Evolutionary conservation across 768 basidiomycete species (phyloP).

Genomic region (Trichaptum fuscoviolaceum): DNA sequence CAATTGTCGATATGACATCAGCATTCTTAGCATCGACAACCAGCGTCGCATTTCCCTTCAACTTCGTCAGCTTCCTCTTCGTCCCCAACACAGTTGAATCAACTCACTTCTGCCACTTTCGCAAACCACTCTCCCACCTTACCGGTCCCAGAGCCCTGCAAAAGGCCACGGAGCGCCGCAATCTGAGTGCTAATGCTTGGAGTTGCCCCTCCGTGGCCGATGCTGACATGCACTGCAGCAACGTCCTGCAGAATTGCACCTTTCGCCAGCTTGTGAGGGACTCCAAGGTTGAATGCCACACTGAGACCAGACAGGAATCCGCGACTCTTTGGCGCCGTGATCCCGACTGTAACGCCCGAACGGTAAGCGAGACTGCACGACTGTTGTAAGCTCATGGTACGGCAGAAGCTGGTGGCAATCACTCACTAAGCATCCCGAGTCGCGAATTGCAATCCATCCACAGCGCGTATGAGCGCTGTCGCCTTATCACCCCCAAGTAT

Average conservation of each 20-base stretch:
- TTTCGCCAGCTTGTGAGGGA: constrained; percentile 24
- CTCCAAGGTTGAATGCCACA: constrained; percentile 28
- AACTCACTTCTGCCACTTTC: constrained; percentile 27
- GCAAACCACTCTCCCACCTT: constrained; percentile 34
- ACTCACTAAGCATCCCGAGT: constrained; percentile 29
- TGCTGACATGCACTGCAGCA: constrained; percentile 34
- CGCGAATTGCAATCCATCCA: constrained; percentile 5
- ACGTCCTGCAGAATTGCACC: constrained; percentile 30
- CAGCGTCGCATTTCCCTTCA: constrained; percentile 53
- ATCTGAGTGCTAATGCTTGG: constrained; percentile 30
- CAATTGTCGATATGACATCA: constrained; percentile 68
- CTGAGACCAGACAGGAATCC: constrained; percentile 28
- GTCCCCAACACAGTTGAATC: neutral
- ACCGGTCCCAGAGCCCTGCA: constrained; percentile 21
- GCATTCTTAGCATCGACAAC: constrained; percentile 66
- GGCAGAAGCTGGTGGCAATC: constrained; percentile 3
- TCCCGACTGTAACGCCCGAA: constrained; percentile 31
- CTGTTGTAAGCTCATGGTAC: constrained; percentile 2
- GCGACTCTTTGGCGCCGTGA: constrained; percentile 22
- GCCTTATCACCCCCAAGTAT: constrained; percentile 44
- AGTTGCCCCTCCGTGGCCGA: constrained; percentile 24
- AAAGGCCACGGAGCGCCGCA: constrained; percentile 26
- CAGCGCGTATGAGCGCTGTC: constrained; percentile 30
- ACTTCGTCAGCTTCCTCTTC: constrained; percentile 13
- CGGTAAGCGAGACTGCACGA: constrained; percentile 29